phyloP scores from a whole-genome alignment of 2,329 filamentous ascomycete genomes.

The Aspergillus fischeri region DNA sequence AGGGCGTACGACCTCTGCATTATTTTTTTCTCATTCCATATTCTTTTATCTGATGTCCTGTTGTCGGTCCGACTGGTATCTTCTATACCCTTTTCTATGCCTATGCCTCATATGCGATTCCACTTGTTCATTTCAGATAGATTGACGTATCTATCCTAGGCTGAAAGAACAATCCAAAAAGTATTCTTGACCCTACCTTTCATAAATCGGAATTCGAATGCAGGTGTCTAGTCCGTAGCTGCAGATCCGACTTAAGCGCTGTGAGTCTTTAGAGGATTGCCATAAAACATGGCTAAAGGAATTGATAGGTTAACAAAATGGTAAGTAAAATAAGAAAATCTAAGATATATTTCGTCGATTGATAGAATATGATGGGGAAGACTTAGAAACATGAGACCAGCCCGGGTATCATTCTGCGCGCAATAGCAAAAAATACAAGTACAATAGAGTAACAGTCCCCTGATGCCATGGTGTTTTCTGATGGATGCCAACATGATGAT shows the following conservation, averaged over 20 bases:
- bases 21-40: not conserved
- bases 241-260: not conserved
- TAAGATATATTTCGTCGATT: not conserved
- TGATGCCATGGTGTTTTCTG: not conserved
- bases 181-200: not conserved
- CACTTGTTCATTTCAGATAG: not conserved
- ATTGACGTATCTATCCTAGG: no score
- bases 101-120: not conserved
- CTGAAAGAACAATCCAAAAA: not conserved
- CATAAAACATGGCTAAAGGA: not conserved
- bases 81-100: not conserved
- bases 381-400: slow-evolving; percentile 7
- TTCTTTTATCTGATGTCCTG: not conserved
- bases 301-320: not conserved
- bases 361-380: not conserved
- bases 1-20: not conserved
- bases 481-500: slow-evolving; percentile 1
- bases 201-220: not conserved
- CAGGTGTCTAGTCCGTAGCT: not conserved
- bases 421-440: slow-evolving; percentile 4
- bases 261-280: not conserved
- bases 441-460: not conserved
- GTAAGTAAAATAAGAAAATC: not conserved
- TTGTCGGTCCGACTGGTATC: not conserved
- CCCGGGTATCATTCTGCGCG: slow-evolving; percentile 20